A percentile compares a stretch with the other conserved stretches of the same genome.
These are phyloP conservation scores for Byssothecium circinans DNA, from an alignment of 2,329 filamentous ascomycete genomes.

Conservation along the genomic window DNA sequence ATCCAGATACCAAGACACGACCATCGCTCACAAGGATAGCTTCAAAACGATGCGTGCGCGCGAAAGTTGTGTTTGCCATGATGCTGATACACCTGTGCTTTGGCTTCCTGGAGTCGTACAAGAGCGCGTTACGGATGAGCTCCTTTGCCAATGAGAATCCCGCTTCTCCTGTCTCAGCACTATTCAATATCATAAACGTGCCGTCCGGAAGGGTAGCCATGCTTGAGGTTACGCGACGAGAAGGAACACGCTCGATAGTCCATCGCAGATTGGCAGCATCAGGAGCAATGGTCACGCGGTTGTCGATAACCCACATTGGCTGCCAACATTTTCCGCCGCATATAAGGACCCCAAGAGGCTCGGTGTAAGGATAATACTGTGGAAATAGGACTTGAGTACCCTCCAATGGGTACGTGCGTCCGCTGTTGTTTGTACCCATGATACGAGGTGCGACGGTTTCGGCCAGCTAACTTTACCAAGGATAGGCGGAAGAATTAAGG, in stretches of 20 bases:
- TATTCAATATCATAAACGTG: slow-evolving; percentile 66
- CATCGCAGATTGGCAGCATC: slow-evolving; percentile 59
- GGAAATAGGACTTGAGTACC: slow-evolving; percentile 65
- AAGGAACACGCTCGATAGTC: slow-evolving; percentile 69
- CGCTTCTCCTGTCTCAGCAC: slow-evolving; percentile 61
- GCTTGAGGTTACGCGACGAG: slow-evolving; percentile 63
- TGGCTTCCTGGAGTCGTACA: slow-evolving; percentile 63
- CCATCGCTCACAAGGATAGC: slow-evolving; percentile 65
- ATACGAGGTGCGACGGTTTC: too few relatives aligned
- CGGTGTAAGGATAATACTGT: slow-evolving; percentile 63
- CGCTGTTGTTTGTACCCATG: slow-evolving; percentile 50
- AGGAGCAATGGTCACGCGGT: slow-evolving; percentile 65
- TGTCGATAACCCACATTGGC: slow-evolving; percentile 61
- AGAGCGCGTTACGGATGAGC: slow-evolving; percentile 62
- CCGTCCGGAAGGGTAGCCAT: slow-evolving; percentile 67
- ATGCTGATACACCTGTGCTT: slow-evolving; percentile 61
- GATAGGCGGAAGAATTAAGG: too few relatives aligned
- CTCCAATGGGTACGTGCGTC: slow-evolving; percentile 68
- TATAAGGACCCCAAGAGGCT: slow-evolving; percentile 62
- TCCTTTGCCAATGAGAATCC: slow-evolving; percentile 63
- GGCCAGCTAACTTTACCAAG: too few relatives aligned
- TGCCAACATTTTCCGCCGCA: slow-evolving; percentile 65
- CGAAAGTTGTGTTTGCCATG: slow-evolving; percentile 66
- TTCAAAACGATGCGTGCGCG: slow-evolving; percentile 67
- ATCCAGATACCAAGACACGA: slow-evolving; percentile 64